Percentiles rank a stretch among this genome's conserved stretches.
Conservation (phyloP, 2,329 filamentous ascomycete species). For the Bisporella sp. region DNA sequence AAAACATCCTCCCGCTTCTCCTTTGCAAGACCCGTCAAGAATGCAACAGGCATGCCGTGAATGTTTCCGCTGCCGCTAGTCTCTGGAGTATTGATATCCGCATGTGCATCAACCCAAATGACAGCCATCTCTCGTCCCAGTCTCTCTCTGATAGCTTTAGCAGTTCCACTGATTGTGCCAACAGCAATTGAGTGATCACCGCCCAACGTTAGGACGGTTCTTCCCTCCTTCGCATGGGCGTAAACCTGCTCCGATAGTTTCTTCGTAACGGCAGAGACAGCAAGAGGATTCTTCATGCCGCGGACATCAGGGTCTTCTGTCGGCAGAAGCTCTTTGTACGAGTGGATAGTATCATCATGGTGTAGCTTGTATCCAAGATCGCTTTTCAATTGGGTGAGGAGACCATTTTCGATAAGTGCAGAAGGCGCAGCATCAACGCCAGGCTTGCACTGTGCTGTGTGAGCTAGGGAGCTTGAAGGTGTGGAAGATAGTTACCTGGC, state of each 20-base stretch:
- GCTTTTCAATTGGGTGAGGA: conserved; percentile 73
- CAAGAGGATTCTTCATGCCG: conserved; percentile 87
- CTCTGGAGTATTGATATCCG: conserved; percentile 96
- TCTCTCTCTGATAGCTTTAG: conserved; percentile 79
- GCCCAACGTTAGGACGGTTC: conserved; percentile 86
- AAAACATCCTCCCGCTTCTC: conserved; percentile 75
- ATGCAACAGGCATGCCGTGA: conserved; percentile 95
- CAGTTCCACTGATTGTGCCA: conserved; percentile 81
- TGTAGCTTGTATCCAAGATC: conserved; percentile 86
- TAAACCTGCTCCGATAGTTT: conserved; percentile 81
- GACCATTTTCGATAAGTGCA: conserved; percentile 80
- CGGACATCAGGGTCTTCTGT: conserved; percentile 69
- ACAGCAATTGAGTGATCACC: conserved; percentile 97
- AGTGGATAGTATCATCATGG: conserved; percentile 76
- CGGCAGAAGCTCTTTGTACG: conserved; percentile 71
- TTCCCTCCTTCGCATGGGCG: conserved; percentile 72
- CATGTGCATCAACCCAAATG: conserved; percentile 97
- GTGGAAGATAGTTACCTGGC: conserved; percentile 59
- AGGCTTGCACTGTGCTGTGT: conserved; percentile 62
- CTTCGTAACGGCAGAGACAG: conserved; percentile 78
- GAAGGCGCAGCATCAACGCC: conserved; percentile 88
- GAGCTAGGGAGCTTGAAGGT: conserved; percentile 8
- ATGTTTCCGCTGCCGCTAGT: conserved; percentile 85
- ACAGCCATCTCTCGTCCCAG: conserved; percentile 80
- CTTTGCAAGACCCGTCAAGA: conserved; percentile 76